A percentile compares a stretch with the other conserved stretches of the same genome.
Evolutionary conservation across 2,329 filamentous ascomycete genomes (phyloP).

Genomic region (Ceratocystiopsis sp.): DNA sequence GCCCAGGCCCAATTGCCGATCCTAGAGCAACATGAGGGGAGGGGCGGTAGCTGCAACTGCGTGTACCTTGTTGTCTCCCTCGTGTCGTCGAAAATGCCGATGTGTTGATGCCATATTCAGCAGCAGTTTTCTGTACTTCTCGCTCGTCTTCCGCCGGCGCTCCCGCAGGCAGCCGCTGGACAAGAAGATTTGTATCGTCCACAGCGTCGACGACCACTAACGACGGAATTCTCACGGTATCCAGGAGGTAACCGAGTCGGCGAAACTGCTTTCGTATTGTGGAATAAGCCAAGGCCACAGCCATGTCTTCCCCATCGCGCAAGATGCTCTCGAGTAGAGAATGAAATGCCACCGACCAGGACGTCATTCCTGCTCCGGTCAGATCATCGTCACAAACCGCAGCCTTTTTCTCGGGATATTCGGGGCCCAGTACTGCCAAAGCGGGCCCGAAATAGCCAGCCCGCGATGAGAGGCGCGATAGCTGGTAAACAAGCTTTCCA

Average conservation of each 20-base stretch:
- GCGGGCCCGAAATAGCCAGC: slow-evolving; percentile 31
- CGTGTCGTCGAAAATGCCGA: background rate
- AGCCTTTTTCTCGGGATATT: background rate
- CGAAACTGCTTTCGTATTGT: slow-evolving; percentile 34
- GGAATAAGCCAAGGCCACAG: slow-evolving; percentile 39
- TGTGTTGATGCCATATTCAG: background rate
- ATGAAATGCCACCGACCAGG: slow-evolving; percentile 41
- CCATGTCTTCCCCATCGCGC: slow-evolving; percentile 43
- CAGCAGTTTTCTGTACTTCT: too few species aligned
- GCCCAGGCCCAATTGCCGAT: too few species aligned
- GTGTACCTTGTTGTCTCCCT: too few species aligned
- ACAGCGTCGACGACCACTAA: slow-evolving; percentile 37
- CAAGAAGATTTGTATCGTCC: slow-evolving; percentile 32
- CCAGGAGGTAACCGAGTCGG: slow-evolving; percentile 30
- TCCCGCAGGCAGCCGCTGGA: slow-evolving; percentile 11
- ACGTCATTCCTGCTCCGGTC: slow-evolving; percentile 10
- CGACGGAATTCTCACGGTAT: slow-evolving; percentile 32
- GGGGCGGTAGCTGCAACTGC: too few species aligned
- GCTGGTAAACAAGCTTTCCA: slow-evolving; percentile 26
- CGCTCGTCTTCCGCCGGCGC: background rate
- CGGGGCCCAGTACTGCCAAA: slow-evolving; percentile 17
- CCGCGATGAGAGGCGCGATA: slow-evolving; percentile 27
- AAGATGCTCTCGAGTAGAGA: slow-evolving; percentile 37
- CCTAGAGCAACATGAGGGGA: too few species aligned
- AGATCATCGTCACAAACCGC: background rate